Conservation (phyloP, 768 basidiomycete genomes). For the Hemileccinum rubropunctum region DNA sequence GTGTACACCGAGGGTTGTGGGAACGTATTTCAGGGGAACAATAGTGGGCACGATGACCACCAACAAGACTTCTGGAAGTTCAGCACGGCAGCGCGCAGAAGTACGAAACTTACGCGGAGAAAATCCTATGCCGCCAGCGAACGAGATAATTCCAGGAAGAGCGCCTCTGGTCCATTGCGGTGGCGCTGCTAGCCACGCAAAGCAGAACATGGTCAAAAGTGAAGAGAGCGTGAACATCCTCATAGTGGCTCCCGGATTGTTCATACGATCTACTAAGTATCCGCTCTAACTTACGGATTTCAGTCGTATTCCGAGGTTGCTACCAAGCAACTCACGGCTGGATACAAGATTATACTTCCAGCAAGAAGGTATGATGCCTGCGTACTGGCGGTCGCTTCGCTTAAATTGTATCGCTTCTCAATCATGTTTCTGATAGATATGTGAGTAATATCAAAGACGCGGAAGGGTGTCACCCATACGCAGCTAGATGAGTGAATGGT, state of each 20-base stretch:
- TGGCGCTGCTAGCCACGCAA: conserved; percentile 65
- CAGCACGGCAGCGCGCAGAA: conserved; percentile 1
- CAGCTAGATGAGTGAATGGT: conserved; percentile 73
- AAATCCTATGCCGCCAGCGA: conserved; percentile 70
- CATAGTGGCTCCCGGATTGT: conserved; percentile 55
- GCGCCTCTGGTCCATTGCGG: conserved; percentile 55
- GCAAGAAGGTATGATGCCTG: conserved; percentile 70
- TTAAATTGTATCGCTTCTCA: conserved; percentile 59
- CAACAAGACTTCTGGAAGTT: conserved; percentile 51
- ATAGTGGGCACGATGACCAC: conserved; percentile 74
- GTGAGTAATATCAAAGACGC: conserved; percentile 1
- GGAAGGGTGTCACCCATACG: conserved; percentile 44
- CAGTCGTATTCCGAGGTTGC: not conserved
- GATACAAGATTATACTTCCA: conserved; percentile 69
- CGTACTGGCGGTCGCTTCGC: conserved; percentile 57
- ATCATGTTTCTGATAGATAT: conserved; percentile 58
- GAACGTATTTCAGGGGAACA: conserved; percentile 68
- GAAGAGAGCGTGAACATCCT: conserved; percentile 59
- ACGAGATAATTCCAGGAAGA: conserved; percentile 57
- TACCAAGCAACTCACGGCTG: conserved; percentile 45
- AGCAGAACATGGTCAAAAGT: conserved; percentile 56
- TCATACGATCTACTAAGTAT: conserved; percentile 59
- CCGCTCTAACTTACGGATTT: conserved; percentile 46
- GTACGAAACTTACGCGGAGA: conserved; percentile 48
- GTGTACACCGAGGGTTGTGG: conserved; percentile 75